Evolutionary conservation across 192 early-diverging fungal species (phyloP), one percentile per base, ranked within the genome.

Genomic region (Coemansia reversa): DNA sequence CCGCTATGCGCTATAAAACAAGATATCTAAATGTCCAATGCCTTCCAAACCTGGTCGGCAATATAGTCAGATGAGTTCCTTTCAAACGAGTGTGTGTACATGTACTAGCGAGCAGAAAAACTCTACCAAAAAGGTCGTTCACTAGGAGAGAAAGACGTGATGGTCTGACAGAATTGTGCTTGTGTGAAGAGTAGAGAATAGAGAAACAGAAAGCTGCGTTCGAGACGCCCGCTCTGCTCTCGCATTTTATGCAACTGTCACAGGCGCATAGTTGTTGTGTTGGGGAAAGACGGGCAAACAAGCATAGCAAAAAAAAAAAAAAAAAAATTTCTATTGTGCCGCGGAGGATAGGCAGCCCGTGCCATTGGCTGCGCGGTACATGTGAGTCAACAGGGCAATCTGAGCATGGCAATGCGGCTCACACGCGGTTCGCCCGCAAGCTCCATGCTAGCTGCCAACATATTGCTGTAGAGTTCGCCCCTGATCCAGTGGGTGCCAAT

Each of bases 21-120:
- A 19, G 9, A 51, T 42, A 25, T 63, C 56, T 63, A 72, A 53
- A 65, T 72, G 83, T 59, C 58, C 61, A 65, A 58, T 45, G 76
- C 66, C 56, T 60, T 76, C 65, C 72, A 79, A 58, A 76, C 69
- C 82, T 93, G 92, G 80, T 95, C 92, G 81, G 89, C 85, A 80
- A 93, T 89, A 84, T 95, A 95, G 85, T 95, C 92, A 74, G 90
- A 84, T 69, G 89, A 90, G 81, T 88, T 88, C 76, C 85, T 92
- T 86, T 95, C 93, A 67, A 81, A 84, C 62, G 85, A 85, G 91
- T 95, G 93, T 59, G 82, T 73, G 82, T 92, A 92, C 89, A 90
- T 90, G 63, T 51, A 70, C 28, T n/a, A 77, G 51, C 12, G 33
- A 61, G 54, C 35, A 39, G 24, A 30, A 24, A 39, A 65, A 19